phyloP scores from a whole-genome alignment of 768 basidiomycete genomes.

The Rhodotorula sphaerocarpa region DNA sequence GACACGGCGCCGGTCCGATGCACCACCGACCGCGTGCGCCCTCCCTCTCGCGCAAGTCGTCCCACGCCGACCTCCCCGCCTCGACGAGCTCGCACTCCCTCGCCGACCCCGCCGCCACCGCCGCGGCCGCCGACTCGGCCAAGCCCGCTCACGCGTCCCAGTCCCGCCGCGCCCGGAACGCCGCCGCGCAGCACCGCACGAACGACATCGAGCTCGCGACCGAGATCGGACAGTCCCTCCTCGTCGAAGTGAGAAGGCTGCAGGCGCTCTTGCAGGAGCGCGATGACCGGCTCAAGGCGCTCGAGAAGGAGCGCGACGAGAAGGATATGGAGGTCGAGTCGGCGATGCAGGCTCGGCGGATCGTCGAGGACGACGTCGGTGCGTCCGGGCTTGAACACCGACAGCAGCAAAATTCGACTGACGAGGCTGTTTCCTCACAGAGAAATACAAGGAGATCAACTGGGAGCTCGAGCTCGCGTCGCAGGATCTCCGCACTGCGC shows the following conservation, averaged over 20 bases:
- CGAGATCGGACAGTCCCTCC: conserved; percentile 85
- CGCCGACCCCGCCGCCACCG: neutral
- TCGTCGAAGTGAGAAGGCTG: conserved; percentile 82
- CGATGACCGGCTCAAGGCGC: conserved; percentile 83
- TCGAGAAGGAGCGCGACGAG: conserved; percentile 85
- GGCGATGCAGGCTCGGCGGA: conserved; percentile 61
- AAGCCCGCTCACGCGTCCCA: conserved; percentile 42
- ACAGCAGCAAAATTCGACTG: too few species aligned
- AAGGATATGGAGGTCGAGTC: conserved; percentile 69
- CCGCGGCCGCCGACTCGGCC: neutral
- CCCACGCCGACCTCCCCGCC: conserved; percentile 10
- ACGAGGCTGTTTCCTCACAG: conserved; percentile 45
- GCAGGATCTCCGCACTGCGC: conserved; percentile 71
- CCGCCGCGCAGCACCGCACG: conserved; percentile 81
- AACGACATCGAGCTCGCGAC: conserved; percentile 93
- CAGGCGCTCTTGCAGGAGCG: conserved; percentile 84
- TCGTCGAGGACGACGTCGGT: conserved; percentile 76
- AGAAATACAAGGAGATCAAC: conserved; percentile 95
- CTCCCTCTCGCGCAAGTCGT: neutral
- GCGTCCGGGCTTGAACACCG: too few species aligned
- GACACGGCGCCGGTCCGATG: neutral
- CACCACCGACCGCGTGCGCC: neutral
- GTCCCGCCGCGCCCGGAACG: conserved; percentile 63
- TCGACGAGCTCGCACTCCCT: conserved; percentile 3
- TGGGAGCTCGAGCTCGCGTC: conserved; percentile 94